phyloP scores from a whole-genome alignment of 768 basidiomycete genomes.

The Mycena maculata region DNA sequence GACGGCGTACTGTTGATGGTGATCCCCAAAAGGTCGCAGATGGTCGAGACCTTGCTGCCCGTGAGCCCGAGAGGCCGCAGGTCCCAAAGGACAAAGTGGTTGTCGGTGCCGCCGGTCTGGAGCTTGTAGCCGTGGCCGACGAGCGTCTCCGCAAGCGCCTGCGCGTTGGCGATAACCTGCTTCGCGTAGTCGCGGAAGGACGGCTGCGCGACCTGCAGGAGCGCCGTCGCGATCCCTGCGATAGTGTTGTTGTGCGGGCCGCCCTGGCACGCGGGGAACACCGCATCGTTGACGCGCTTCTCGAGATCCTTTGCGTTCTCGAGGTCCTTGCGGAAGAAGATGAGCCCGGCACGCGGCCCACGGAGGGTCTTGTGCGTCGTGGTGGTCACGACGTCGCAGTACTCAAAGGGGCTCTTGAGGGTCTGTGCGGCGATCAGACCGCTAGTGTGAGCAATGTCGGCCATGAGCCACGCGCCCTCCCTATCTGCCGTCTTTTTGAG shows the following conservation, averaged over 20 bases:
- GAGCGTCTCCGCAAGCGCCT: constrained; percentile 78
- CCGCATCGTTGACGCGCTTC: constrained; percentile 96
- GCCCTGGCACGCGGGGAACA: constrained; percentile 99
- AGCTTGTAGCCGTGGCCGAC: constrained; percentile 90
- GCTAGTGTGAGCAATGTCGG: constrained; percentile 97
- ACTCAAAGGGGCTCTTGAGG: constrained; percentile 91
- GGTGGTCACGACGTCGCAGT: constrained; percentile 97
- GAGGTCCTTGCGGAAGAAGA: constrained; percentile 97
- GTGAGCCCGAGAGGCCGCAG: constrained; percentile 94
- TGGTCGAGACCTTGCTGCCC: constrained; percentile 98
- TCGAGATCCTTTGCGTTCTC: constrained; percentile 87
- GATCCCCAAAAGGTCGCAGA: constrained; percentile 96
- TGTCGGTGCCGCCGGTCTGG: constrained; percentile 96
- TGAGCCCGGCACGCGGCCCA: constrained; percentile 95
- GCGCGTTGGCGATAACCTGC: constrained; percentile 93
- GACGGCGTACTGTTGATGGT: constrained; percentile 89
- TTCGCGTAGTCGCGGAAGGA: constrained; percentile 92
- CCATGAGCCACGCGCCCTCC: constrained; percentile 94
- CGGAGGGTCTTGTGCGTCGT: constrained; percentile 99
- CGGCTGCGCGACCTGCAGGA: constrained; percentile 91
- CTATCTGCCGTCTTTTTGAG: constrained; percentile 85
- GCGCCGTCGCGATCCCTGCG: constrained; percentile 91
- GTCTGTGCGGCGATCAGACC: constrained; percentile 95
- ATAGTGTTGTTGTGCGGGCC: constrained; percentile 99
- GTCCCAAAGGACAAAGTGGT: constrained; percentile 98